Base-by-base conservation (phyloP, 2,329 filamentous ascomycete species). In the Epichloe glyceriae region DNA sequence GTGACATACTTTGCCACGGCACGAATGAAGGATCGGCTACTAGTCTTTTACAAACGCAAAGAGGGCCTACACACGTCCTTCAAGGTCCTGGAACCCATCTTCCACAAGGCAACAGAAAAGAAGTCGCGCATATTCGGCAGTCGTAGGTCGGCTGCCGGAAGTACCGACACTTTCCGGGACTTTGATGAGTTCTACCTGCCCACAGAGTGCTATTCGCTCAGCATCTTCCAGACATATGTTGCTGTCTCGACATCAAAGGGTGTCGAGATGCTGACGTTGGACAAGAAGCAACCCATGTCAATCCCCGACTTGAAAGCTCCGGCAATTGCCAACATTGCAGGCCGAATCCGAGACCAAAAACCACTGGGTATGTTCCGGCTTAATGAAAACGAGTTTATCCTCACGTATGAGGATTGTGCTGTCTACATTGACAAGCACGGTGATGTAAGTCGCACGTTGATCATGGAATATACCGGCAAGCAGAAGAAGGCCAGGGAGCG, bases 131-230 rank as follows among this genome's bases (percentile, higher is more conserved):
- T 83, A 14, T 83, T 83, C 55, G 75, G 79, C 39, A 68, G 73
- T 56, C 82, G 82, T 17, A 71, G 71, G 53, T 68, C 71, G 12
- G 78, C 78, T 10, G 75, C 77, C 33, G 88, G 88, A 19, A 82
- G 79, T 53, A 96, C 91, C 0, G 93, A 98, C 60, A 91, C 91
- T 60, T 98, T 97, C 81, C 85, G 93, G 55, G 93, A 98, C 63
- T 98, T 90, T 65, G 93, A 98, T 70, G 93, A 97, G 59, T 98
- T 98, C 69, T 98, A 97, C 70, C 90, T 98, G 58, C 93, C 93
- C 0, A 85, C 87, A 2, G 94, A 98, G 64, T 96, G 89, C 66
- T 95, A 85, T 67, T 88, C 87, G 46, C 86, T 98, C 64, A 97
- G 96, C 67, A 79, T 98, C 49, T 98, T 97, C 78, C 88, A 96